Percentiles rank a stretch among this genome's conserved stretches.
These are phyloP conservation scores for Calcarisporium arbuscula DNA, from an alignment of 2,329 filamentous ascomycete species.

Conservation along the genomic window DNA sequence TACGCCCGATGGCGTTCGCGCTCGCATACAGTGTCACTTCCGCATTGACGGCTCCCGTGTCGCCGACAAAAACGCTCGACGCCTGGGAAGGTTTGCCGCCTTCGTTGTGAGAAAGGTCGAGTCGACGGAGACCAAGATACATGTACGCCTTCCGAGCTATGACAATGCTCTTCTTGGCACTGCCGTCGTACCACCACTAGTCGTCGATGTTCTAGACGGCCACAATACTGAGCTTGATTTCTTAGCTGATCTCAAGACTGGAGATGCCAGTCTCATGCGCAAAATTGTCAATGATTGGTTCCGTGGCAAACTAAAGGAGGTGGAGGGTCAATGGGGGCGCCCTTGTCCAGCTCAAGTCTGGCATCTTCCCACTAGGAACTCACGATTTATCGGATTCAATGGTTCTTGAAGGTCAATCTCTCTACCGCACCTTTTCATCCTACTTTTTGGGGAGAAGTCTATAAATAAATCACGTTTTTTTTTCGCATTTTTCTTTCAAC, in stretches of 20 bases:
- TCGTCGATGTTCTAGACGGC: constrained; percentile 71
- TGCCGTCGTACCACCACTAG: constrained; percentile 67
- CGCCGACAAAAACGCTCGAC: constrained; percentile 60
- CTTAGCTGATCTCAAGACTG: constrained; percentile 67
- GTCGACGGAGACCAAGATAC: constrained; percentile 63
- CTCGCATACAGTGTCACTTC: constrained; percentile 77
- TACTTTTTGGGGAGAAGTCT: constrained; percentile 56
- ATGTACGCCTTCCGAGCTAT: constrained; percentile 79
- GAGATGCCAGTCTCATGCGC: constrained; percentile 70
- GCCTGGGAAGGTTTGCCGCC: constrained; percentile 70
- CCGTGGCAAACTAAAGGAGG: constrained; percentile 63
- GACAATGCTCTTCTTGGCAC: constrained; percentile 70
- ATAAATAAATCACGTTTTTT: constrained; percentile 17
- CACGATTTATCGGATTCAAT: constrained; percentile 70
- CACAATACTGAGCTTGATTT: constrained; percentile 74
- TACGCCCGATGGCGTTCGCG: constrained; percentile 68
- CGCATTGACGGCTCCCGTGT: constrained; percentile 74
- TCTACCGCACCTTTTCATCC: constrained; percentile 58
- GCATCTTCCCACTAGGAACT: constrained; percentile 70
- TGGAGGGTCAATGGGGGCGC: constrained; percentile 71
- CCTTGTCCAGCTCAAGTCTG: constrained; percentile 67
- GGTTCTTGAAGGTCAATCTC: constrained; percentile 74
- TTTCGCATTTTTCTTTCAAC: constrained; percentile 9
- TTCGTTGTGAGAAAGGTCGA: constrained; percentile 74
- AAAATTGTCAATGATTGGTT: constrained; percentile 84